Base-by-base conservation (phyloP, 2,329 filamentous ascomycete species). In the Arthrinium puccinioides region DNA sequence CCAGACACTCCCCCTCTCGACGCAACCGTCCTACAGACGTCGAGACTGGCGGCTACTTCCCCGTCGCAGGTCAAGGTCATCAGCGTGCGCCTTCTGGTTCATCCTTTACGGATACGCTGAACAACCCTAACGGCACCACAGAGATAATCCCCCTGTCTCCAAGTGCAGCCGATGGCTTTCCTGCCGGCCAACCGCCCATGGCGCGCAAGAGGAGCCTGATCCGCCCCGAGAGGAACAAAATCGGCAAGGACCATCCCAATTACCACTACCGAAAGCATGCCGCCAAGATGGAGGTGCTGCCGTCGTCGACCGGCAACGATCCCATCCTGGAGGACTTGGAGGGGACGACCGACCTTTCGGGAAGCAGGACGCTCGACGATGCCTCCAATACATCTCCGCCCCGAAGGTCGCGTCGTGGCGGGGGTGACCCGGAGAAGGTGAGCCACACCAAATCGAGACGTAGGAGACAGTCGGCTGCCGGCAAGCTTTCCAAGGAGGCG, bases 201-300 rank as follows among this genome's bases (percentile, higher is more conserved):
- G 76, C 42, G 43, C 79, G 89, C 50, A 97, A 97, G 64, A 80
- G 84, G 57, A 96, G 87, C 60, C 69, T 98, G 45, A 82, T 98
- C 55, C 76, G 85, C 44, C 92, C 92, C 1, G 92, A 98, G 63
- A 79, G 92, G 47, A 84, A 84, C 53, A 79, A 84, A 49, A 87
- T 94, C 49, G 84, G 89, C 50, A 80, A 74, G 46, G 84, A 89
- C 50, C 88, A 97, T 57, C 88, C 89, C 11, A 94, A 97, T 60
- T 98, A 96, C 56, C 77, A 96, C 63, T 98, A 98, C 62, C 81
- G 87, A 49, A 85, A 94, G 59, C 89, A 95, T 75, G 88, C 94
- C 9, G 85, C 88, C 52, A 85, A 90, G 46, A 96, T 98, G 88
- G 74, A 82, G 38, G 84, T 88, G 5, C 71, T 87, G 46, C 92